Evolutionary conservation across 352 stramenopile genomes (phyloP).

Genomic region (Phytophthora vignae): DNA sequence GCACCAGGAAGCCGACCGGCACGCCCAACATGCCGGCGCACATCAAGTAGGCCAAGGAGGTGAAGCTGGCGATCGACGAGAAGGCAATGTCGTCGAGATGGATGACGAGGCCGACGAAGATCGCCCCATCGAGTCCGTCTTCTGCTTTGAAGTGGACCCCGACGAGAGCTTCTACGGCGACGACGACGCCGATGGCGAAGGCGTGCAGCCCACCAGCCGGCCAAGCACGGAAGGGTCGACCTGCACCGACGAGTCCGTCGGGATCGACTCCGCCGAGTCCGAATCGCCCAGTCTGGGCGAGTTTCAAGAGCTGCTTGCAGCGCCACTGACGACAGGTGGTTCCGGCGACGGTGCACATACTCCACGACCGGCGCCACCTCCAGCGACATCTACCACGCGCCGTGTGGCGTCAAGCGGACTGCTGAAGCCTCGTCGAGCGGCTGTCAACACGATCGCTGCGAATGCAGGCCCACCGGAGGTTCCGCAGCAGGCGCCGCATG

Average conservation of each 20-base stretch:
- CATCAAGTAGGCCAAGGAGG: neutral
- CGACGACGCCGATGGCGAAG: neutral
- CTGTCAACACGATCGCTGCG: neutral
- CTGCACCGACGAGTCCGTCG: neutral
- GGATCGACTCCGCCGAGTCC: neutral
- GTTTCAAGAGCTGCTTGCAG: neutral
- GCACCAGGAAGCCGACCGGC: conserved; percentile 3
- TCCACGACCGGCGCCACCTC: neutral
- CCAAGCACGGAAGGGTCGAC: neutral
- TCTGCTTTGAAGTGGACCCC: neutral
- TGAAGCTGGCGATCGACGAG: neutral
- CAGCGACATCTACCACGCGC: neutral
- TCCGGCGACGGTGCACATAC: neutral
- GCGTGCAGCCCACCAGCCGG: neutral
- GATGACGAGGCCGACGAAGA: neutral
- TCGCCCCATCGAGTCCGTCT: neutral
- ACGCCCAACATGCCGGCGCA: neutral
- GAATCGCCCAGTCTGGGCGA: neutral
- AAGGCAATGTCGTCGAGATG: neutral
- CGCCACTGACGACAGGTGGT: neutral
- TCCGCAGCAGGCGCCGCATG: too few relatives aligned
- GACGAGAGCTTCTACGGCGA: neutral
- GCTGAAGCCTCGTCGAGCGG: neutral
- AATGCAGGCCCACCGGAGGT: neutral
- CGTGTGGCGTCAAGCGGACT: neutral